phyloP scores from a whole-genome alignment of 2,329 filamentous ascomycete species.

The Aspergillus fumigatus region DNA sequence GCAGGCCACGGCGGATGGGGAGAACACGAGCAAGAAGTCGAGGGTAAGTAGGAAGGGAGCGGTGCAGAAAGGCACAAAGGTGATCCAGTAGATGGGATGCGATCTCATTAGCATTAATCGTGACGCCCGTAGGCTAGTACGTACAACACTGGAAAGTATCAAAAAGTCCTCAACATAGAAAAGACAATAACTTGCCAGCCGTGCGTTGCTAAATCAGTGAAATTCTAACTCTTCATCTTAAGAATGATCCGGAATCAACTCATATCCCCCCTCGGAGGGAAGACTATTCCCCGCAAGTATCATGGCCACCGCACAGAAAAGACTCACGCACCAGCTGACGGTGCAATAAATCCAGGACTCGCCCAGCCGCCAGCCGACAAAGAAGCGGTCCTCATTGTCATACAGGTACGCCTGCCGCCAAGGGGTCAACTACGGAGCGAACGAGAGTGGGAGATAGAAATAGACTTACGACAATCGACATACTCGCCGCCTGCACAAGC shows the following conservation, averaged over 20 bases:
- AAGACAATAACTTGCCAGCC: background rate
- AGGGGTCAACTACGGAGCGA: constrained; percentile 2
- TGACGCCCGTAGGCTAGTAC: constrained; percentile 6
- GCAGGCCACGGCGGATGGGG: background rate
- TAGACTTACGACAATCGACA: constrained; percentile 73
- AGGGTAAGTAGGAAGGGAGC: constrained; percentile 3
- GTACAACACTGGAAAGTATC: background rate
- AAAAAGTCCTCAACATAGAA: background rate
- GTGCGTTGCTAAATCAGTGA: background rate
- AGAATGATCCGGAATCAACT: constrained; percentile 57
- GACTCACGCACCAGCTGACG: constrained; percentile 54
- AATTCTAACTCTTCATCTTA: constrained; percentile 1
- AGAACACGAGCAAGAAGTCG: background rate
- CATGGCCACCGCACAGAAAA: constrained; percentile 55
- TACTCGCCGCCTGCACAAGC: constrained; percentile 67
- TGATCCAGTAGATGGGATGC: background rate
- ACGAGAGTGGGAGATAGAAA: background rate
- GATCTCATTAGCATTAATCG: constrained; percentile 9
- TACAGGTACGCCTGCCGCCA: constrained; percentile 69
- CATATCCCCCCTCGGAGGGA: constrained; percentile 80
- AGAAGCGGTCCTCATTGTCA: constrained; percentile 78
- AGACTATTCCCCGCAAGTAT: constrained; percentile 64
- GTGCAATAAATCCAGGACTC: constrained; percentile 72
- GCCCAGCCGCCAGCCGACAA: constrained; percentile 75
- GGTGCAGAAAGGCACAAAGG: constrained; percentile 2